Evolutionary conservation across 768 basidiomycete genomes (phyloP).

Genomic region (Rhodotorula babjevae): DNA sequence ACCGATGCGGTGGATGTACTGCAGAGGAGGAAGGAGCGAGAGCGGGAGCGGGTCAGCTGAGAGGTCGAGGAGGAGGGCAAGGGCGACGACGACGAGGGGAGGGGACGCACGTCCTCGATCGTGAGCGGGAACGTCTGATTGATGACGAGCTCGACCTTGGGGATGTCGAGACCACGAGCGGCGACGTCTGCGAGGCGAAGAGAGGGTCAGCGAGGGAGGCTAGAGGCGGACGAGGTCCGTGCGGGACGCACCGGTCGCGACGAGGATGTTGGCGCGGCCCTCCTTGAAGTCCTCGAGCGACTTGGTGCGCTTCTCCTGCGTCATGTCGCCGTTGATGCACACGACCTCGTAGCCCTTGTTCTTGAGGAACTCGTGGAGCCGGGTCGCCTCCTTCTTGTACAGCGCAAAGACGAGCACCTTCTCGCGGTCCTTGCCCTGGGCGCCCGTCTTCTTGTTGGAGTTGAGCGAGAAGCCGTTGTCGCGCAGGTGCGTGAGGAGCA

Average conservation of each 20-base stretch:
- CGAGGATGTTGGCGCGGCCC: slow-evolving; percentile 72
- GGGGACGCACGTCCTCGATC: slow-evolving; percentile 73
- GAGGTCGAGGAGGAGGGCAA: slow-evolving; percentile 41
- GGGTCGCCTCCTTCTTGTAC: slow-evolving; percentile 89
- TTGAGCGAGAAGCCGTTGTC: slow-evolving; percentile 46
- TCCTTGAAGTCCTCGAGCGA: slow-evolving; percentile 81
- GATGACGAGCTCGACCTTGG: slow-evolving; percentile 86
- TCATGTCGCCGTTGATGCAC: slow-evolving; percentile 59
- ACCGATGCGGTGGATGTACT: slow-evolving; percentile 53
- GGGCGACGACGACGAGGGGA: not conserved
- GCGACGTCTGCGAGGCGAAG: slow-evolving; percentile 67
- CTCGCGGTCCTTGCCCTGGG: slow-evolving; percentile 43
- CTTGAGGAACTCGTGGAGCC: slow-evolving; percentile 75
- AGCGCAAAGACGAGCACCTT: slow-evolving; percentile 79
- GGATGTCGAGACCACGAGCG: slow-evolving; percentile 93
- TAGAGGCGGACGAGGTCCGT: not conserved
- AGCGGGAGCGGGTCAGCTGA: not conserved
- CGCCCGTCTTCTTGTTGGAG: slow-evolving; percentile 56
- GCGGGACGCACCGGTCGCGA: slow-evolving; percentile 59
- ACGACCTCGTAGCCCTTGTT: slow-evolving; percentile 60
- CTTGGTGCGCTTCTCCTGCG: slow-evolving; percentile 74
- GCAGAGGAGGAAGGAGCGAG: not conserved
- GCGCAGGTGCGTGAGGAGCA: slow-evolving; percentile 36
- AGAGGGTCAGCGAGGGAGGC: not conserved
- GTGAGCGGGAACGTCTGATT: slow-evolving; percentile 66